Conservation (phyloP, 495 filamentous ascomycete species). For the Lindgomyces ingoldianus region DNA sequence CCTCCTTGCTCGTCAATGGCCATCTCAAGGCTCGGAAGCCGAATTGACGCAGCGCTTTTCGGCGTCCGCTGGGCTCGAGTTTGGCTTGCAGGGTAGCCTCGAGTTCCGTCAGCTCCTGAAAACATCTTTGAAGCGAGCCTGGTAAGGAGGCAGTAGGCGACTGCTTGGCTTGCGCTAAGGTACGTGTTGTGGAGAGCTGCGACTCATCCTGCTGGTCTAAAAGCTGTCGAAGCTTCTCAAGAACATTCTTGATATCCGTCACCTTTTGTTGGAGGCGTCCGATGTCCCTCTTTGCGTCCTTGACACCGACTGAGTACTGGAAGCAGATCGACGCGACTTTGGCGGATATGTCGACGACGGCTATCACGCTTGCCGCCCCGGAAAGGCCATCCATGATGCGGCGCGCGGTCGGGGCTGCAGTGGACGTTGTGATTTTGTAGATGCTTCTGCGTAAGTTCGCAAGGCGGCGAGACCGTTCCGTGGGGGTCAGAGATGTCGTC, state of each 20-base stretch:
- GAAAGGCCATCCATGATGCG: conserved; percentile 28
- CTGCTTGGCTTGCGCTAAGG: too few species aligned
- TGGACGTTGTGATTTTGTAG: conserved; percentile 15
- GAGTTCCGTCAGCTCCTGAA: too few species aligned
- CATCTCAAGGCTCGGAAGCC: too few species aligned
- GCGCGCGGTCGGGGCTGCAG: not conserved
- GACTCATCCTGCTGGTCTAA: conserved; percentile 11
- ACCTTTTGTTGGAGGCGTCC: conserved; percentile 31
- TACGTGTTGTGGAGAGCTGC: conserved; percentile 21
- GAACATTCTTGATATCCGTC: conserved; percentile 16
- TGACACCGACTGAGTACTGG: conserved; percentile 31
- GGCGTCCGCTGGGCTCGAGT: too few species aligned
- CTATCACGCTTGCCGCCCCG: too few species aligned
- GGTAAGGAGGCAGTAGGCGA: too few species aligned
- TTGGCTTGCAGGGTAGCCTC: too few species aligned
- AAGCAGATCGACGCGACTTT: conserved; percentile 33
- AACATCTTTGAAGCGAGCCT: too few species aligned
- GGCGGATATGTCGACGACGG: conserved; percentile 30
- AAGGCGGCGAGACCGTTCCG: conserved; percentile 13
- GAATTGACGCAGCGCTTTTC: too few species aligned
- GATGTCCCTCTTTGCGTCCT: conserved; percentile 32
- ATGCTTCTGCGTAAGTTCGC: conserved; percentile 10
- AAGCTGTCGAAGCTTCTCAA: conserved; percentile 23
- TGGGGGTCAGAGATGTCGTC: conserved; percentile 22
- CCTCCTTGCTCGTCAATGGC: too few species aligned